phyloP scores from a whole-genome alignment of 176 grass and related monocot genomes.

The Hsuehochloa calcarea region DNA sequence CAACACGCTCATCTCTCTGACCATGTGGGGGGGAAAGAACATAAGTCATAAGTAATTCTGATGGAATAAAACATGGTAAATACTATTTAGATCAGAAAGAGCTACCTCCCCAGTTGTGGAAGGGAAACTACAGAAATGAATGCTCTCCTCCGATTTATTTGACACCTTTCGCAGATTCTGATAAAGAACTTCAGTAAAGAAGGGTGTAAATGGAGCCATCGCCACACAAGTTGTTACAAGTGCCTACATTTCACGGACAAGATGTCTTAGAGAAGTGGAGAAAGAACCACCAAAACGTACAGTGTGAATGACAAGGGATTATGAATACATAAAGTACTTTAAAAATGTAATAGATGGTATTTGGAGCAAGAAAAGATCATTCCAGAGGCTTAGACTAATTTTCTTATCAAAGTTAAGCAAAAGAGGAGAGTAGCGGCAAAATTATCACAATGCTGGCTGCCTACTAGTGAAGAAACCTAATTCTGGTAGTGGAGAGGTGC shows the following conservation, averaged over 20 bases:
- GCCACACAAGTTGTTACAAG: slow-evolving; percentile 85
- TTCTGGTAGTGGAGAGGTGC: not conserved
- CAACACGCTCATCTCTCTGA: slow-evolving; percentile 96
- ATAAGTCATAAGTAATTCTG: slow-evolving; percentile 12
- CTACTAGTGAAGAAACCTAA: not conserved
- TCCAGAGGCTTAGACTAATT: not conserved
- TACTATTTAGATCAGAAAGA: slow-evolving; percentile 7
- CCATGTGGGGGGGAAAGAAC: slow-evolving; percentile 25
- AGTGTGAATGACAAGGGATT: not conserved
- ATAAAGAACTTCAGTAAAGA: slow-evolving; percentile 97
- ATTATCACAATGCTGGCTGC: not conserved
- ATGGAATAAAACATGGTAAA: not conserved
- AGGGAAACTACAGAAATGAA: slow-evolving; percentile 95
- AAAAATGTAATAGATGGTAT: slow-evolving; percentile 11
- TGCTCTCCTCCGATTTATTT: slow-evolving; percentile 71
- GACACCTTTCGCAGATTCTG: slow-evolving; percentile 89
- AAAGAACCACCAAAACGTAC: slow-evolving; percentile 25
- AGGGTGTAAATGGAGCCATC: slow-evolving; percentile 98
- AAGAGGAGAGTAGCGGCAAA: slow-evolving; percentile 8
- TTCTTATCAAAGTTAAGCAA: slow-evolving; percentile 2
- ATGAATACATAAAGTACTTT: slow-evolving; percentile 25
- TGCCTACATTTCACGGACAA: slow-evolving; percentile 54
- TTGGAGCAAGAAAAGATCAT: slow-evolving; percentile 18
- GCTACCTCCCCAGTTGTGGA: slow-evolving; percentile 74
- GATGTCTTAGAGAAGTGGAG: not conserved